Base-by-base conservation (phyloP, 257 asterid genomes). In the Euphrasia confusa region DNA sequence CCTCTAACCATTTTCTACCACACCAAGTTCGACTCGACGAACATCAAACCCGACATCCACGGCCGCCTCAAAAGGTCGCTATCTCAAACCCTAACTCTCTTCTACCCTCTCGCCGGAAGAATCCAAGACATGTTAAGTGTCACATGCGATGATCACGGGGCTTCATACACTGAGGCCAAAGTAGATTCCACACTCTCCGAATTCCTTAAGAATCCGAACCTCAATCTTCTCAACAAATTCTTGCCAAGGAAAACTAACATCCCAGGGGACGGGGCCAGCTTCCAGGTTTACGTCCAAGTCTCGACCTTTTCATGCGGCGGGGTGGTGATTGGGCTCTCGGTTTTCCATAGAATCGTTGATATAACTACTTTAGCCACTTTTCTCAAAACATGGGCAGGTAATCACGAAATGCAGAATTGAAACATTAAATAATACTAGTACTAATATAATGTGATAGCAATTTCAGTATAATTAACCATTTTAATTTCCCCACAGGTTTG, bases 71-170 rank as follows among this genome's bases (percentile, higher is more conserved):
- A 54, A 18, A 54, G 26, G 7, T 54, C 70, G 2, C 70, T 65
- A 54, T 65, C 70, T 0, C 12, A 54, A 42, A 55, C 70, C 21
- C 63, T 65, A 54, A 54, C 27, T 1, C 37, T 24, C 33, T 55
- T 21, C 63, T 65, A 65, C 28, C 70, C 70, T 40, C 56, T 66
- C 5, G 70, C 70, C 2, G 70, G 70, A 10, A 39, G 63, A 14
- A 1, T 55, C 12, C 40, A 39, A 3, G 17, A 55, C 61, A 33
- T 11, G 17, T 30, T 35, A 4, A 2, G 28, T 32, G 7, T 65
- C 62, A 32, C 13, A 0, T 65, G 70, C 26, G 27, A 39, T 10
- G 70, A 65, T 63, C 9, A 54, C 9, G 70, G 70, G 8, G 63
- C 18, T 27, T 26, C 3, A 0, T 55, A 54, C 30, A 26, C 56